Evolutionary conservation across 768 basidiomycete species (phyloP), one percentile per base, ranked within the genome.

Genomic region (Zangia roseola): DNA sequence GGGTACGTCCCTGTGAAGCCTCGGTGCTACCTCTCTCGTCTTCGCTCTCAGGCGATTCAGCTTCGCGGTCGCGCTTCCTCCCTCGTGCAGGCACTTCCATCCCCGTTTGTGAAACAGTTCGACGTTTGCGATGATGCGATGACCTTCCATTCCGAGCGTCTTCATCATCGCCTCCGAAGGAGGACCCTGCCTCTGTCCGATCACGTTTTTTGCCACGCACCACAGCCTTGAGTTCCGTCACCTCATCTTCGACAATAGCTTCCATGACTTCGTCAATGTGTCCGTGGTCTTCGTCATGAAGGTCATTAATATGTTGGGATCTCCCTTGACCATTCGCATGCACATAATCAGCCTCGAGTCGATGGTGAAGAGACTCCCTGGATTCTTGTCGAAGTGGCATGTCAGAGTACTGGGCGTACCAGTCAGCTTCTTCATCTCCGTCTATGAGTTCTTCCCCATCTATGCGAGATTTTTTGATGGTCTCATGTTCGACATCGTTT

Each of bases 191-290:
- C 60, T 87, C 86, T 7, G 78, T 76, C 34, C 84, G 83, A 65
- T 86, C 86, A 53, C 88, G 82, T 70, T 91, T 91, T 74, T 79
- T 86, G 38, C 87, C 86, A 51, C 68, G 56, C 25, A 64, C 57
- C 48, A 68, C 58, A 40, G 68, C 65, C 46, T 58, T 64, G 41
- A 74, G 63, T 43, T 74, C 74, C 20, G 65, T 59, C 17, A 73
- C 55, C 38, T 73, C 71, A 55, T 79, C 78, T 41, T 69, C 73
- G 19, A 74, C 71, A 21, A 75, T 63, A 20, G 71, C 69, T 41
- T 68, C 69, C 53, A 69, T 65, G 25, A 58, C 63, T 49, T 68
- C 62, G 56, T 63, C 63, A 51, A 68, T 58, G 47, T 61, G 61
- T 41, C 65, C 64, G 49, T 74, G 73, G 50, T 75, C 74, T 42